phyloP scores from a whole-genome alignment of 805 yeast species.

The Yamadazyma ubonensis region DNA sequence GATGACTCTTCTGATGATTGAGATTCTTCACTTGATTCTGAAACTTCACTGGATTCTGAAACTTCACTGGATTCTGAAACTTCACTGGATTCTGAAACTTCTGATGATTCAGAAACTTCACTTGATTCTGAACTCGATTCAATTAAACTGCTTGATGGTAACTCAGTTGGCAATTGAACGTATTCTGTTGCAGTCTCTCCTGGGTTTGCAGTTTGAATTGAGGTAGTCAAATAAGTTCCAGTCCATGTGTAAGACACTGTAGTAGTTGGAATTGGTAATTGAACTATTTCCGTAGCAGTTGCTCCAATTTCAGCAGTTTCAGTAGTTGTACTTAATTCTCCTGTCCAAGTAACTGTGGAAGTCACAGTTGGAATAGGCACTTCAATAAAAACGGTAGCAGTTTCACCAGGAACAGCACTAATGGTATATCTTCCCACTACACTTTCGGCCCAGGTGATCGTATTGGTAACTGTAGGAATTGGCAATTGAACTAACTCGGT shows the following conservation, averaged over 20 bases:
- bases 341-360: slow-evolving; percentile 16
- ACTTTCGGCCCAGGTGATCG: background rate
- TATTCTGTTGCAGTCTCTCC: background rate
- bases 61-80: background rate
- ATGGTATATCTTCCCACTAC: slow-evolving; percentile 15
- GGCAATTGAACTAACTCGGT: too few relatives aligned
- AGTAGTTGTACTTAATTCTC: slow-evolving; percentile 16
- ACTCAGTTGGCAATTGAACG: background rate
- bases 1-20: background rate
- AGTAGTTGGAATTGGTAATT: slow-evolving; percentile 12
- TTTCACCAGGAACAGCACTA: slow-evolving; percentile 12
- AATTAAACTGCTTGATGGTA: background rate
- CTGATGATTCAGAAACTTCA: background rate
- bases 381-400: slow-evolving; percentile 22
- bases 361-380: slow-evolving; percentile 21
- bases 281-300: slow-evolving; percentile 20
- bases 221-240: background rate
- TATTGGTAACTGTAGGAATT: background rate
- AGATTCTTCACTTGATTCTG: background rate
- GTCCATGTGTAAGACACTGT: slow-evolving; percentile 1
- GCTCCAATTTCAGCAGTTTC: slow-evolving; percentile 18
- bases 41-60: background rate
- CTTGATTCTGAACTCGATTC: background rate
- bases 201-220: background rate
- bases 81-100: slow-evolving; percentile 2